Conservation (phyloP, 1,284 basidiomycete species). For the Ganoderma boninense region DNA sequence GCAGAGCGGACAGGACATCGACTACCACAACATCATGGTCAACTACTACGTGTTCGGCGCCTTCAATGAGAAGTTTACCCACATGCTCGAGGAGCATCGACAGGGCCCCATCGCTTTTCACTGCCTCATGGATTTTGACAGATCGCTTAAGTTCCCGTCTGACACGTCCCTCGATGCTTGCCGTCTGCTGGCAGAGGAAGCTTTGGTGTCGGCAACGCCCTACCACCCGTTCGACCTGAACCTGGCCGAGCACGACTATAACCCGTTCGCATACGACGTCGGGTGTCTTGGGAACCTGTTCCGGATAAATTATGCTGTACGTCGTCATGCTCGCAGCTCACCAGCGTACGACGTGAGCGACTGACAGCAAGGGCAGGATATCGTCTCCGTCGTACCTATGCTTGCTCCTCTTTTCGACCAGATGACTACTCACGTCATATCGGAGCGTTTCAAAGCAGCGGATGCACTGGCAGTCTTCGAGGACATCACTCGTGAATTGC, state of each 20-base stretch:
- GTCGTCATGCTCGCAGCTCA: not conserved
- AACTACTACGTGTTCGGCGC: too few species aligned
- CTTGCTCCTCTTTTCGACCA: constrained; percentile 15
- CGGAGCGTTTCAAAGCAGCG: constrained; percentile 14
- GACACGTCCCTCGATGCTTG: constrained; percentile 14
- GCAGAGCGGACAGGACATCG: constrained; percentile 7
- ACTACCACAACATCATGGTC: constrained; percentile 9
- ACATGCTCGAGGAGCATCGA: constrained; percentile 9
- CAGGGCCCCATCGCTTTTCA: constrained; percentile 2
- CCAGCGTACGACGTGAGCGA: not conserved
- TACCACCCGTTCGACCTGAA: constrained; percentile 16
- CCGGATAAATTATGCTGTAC: constrained; percentile 16
- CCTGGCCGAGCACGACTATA: constrained; percentile 21
- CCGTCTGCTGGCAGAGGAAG: constrained; percentile 14
- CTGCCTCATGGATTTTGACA: constrained; percentile 25
- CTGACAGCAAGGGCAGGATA: not conserved
- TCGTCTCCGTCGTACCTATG: constrained; percentile 1
- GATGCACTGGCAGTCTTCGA: constrained; percentile 15
- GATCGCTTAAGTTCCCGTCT: constrained; percentile 13
- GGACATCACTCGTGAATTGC: not conserved
- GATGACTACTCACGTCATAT: constrained; percentile 18
- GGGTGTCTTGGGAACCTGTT: constrained; percentile 22
- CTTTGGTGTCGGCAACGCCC: not conserved
- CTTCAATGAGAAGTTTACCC: too few species aligned
- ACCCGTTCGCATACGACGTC: constrained; percentile 31